Base-by-base conservation (phyloP, 768 basidiomycete species). In the Lentinula lateritia region DNA sequence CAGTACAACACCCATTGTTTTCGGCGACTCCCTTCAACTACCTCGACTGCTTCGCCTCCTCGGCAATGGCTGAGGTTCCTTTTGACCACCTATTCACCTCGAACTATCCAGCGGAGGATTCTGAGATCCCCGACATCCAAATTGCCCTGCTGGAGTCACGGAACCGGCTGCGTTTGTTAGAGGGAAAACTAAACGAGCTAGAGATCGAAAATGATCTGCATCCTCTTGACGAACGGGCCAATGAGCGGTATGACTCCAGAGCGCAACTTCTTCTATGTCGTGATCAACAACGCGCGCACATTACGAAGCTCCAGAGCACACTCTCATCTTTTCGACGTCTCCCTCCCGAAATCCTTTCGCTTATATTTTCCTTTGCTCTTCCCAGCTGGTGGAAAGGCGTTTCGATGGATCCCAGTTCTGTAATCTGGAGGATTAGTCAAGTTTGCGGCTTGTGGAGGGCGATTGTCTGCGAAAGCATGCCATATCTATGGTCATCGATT, bases 271-370 rank as follows among this genome's bases (percentile, higher is more conserved):
- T 41, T 5, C 2, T 18, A 6, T 10, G 28, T n/a, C 35, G 52
- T 18, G 41, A 45, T 9, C n/a, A 56, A 56, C 20, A 42, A 15
- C 39, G 38, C 6, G 20, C 38, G 7, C 18, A n/a, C 20, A 28
- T 56, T 34, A 38, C 20, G 15, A 38, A 16, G 39, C 41, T 56
- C 4, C 55, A 56, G 10, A 43, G 55, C 13, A 23, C 41, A 9
- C 55, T 56, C 28, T 56, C 55, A 15, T 41, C 55, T 13, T 12
- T 56, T 56, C 55, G 55, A 41, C 55, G 55, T 41, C 43, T 56
- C 6, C 55, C 55, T 15, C 18, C 41, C 5, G 55, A 56, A 43
- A 56, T 56, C 9, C 41, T 56, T 10, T 38, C 13, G 2, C 39
- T 56, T 12, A 28, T 56, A 43, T 56, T 56, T 34, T 32, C 39